Evolutionary conservation across 139 green algal genomes (phyloP).

Genomic region (Chlamydomonas sphaeroides): DNA sequence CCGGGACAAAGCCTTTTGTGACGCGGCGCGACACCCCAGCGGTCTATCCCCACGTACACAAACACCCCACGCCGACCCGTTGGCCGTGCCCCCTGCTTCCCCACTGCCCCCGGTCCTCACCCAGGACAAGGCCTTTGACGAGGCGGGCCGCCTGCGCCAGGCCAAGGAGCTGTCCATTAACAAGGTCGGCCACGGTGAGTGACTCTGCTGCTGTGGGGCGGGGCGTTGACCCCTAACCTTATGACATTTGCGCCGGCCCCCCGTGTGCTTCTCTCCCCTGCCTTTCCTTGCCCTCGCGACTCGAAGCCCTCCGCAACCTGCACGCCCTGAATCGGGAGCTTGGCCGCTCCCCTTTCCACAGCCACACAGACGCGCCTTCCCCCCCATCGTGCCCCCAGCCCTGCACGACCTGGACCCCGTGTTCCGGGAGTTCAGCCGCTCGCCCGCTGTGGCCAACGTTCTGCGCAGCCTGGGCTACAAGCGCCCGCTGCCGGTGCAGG

Average conservation of each 20-base stretch:
- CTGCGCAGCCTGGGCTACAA: conserved; percentile 77
- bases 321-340: too few relatives aligned
- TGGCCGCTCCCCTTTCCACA: not conserved
- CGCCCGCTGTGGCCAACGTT: conserved; percentile 66
- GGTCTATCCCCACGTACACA: too few relatives aligned
- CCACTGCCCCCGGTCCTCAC: too few relatives aligned
- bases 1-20: too few relatives aligned
- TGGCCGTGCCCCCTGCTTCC: too few relatives aligned
- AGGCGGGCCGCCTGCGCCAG: conserved; percentile 45
- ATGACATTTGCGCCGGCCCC: not conserved
- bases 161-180: conserved; percentile 79
- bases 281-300: too few relatives aligned
- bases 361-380: too few relatives aligned
- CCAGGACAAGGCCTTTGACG: conserved; percentile 84
- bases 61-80: too few relatives aligned
- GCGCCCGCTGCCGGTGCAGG: conserved; percentile 82
- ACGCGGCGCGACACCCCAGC: too few relatives aligned
- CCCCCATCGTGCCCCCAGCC: conserved; percentile 49
- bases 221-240: too few relatives aligned
- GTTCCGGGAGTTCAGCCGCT: conserved; percentile 86
- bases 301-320: not conserved
- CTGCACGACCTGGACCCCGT: conserved; percentile 94
- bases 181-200: conserved; percentile 89
- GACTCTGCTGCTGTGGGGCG: too few relatives aligned
- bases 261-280: not conserved